Base-by-base conservation (phyloP, 192 early-diverging fungal species). In the Geranomyces variabilis region DNA sequence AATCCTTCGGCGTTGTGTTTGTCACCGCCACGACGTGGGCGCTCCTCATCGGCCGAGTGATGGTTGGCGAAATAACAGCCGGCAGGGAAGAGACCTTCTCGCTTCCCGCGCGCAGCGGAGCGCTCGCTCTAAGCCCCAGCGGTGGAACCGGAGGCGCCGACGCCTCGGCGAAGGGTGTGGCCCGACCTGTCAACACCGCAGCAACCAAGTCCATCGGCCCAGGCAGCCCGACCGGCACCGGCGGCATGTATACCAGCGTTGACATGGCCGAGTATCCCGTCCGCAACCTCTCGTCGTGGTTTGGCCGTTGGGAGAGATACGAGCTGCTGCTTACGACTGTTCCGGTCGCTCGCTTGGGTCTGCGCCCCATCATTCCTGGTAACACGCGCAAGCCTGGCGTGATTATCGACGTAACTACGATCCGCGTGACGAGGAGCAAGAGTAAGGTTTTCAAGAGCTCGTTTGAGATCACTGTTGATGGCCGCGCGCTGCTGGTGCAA, bases 21-120 rank as follows among this genome's bases (percentile, higher is more conserved):
- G 66, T 68, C n/a, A 68, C 66, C 19, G 19, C 66, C 1, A 68
- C 66, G 9, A 68, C 66, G 0, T 68, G 66, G 66, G 66, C 66
- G 9, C 29, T 68, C 10, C 51, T 68, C 49, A 68, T 56, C 21
- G 51, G 51, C 17, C 66, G 66, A 9, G 48, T 68, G 8, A 22
- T 68, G 19, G 14, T 56, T 24, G 30, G 13, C 0, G 30, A 68
- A 4, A 19, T 66, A 22, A 47, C 41, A 0, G 43, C 41, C 0
- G 21, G 43, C 24, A n/a, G 0, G 7, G 41, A n/a, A 48, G 64
- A 66, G 15, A 49, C 19, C 8, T n/a, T 15, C 31, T 21, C 33
- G 31, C 19, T 19, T 6, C 66, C 31, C 28, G 22, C 17, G 5
- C 14, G 21, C 36, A 51, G 30, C 26, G n/a, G 29, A 6, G 29